phyloP scores from a whole-genome alignment of 108 stramenopile species.

The Conticribra guillardii region DNA sequence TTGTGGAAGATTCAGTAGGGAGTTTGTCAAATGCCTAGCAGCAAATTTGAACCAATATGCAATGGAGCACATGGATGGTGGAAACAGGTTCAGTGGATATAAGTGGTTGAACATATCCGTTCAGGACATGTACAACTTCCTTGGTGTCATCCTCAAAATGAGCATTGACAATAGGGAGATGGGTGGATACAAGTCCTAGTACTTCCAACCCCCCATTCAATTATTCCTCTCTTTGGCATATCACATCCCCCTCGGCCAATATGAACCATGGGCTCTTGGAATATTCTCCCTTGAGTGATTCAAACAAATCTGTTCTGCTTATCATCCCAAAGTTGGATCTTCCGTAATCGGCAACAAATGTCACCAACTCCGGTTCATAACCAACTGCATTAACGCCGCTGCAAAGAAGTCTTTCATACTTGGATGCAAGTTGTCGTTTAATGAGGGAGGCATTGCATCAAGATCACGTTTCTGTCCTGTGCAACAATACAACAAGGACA shows the following conservation, averaged over 20 bases:
- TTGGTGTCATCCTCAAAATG: slow-evolving; percentile 16
- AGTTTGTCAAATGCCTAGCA: slow-evolving; percentile 5
- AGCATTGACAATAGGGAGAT: slow-evolving; percentile 13
- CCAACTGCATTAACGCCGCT: too few species aligned
- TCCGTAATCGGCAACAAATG: slow-evolving; percentile 7
- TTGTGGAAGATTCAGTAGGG: too few species aligned
- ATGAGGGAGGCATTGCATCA: too few species aligned
- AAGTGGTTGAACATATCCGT: slow-evolving; percentile 9
- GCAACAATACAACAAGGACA: too few species aligned
- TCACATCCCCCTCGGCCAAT: not conserved
- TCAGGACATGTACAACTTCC: slow-evolving; percentile 2
- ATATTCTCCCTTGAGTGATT: not conserved
- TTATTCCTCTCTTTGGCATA: not conserved
- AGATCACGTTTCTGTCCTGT: too few species aligned
- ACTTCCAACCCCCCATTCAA: slow-evolving; percentile 4
- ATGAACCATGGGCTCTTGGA: not conserved
- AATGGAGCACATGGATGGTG: not conserved
- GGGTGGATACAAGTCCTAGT: slow-evolving; percentile 11
- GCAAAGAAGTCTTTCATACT: too few species aligned
- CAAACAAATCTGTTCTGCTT: slow-evolving; percentile 15
- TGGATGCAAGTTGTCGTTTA: too few species aligned
- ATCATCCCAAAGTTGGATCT: slow-evolving; percentile 1
- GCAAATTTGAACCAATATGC: slow-evolving; percentile 13
- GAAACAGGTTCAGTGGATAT: slow-evolving; percentile 1
- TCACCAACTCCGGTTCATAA: slow-evolving; percentile 16